Evolutionary conservation across 257 asterid species (phyloP), one percentile per base, ranked within the genome.

Genomic region (Solanum ossicruentum): DNA sequence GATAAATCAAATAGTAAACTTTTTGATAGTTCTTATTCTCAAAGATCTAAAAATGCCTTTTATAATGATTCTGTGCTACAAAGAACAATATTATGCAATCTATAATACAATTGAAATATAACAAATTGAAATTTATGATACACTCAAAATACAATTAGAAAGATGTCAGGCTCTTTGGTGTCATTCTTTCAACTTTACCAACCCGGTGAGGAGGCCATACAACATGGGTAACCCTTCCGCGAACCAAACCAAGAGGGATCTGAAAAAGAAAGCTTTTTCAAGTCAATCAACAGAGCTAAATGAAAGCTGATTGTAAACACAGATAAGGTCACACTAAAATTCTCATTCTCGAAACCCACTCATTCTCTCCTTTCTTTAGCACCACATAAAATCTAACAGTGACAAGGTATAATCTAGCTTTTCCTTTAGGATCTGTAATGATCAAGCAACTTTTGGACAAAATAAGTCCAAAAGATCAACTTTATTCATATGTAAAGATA

Each of bases 171-270:
- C 86, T 87, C 16, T 65, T 84, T 81, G 87, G 82, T 71, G 80
- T 71, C 52, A 81, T 85, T 61, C 92, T 60, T 84, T 87, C 87
- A 84, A 94, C 91, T 89, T 84, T 88, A 71, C 98, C 97, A 16
- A 93, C 23, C 85, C 98, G 88, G 75, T 92, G 93, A 66, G 98
- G 98, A 52, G 98, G 98, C 98, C 99, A 95, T 28, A 94, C 87
- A 63, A 93, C 87, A 81, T 93, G 97, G 5, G 97, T 94, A 23
- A 92, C 92, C 52, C 98, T 93, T 56, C 98, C 98, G 49, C 97
- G 89, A 67, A 97, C 87, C 92, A 97, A 91, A 83, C 99, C 98
- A 12, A 93, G 88, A 79, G 98, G 98, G 85, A 97, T 92, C 99
- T 95, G 97, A 84, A 83, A 69, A 52, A 52, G 49, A 78, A 77